These are phyloP conservation scores for Polyrhizophydium stewartii DNA, from an alignment of 371 early-diverging fungal genomes.

Conservation along the genomic window DNA sequence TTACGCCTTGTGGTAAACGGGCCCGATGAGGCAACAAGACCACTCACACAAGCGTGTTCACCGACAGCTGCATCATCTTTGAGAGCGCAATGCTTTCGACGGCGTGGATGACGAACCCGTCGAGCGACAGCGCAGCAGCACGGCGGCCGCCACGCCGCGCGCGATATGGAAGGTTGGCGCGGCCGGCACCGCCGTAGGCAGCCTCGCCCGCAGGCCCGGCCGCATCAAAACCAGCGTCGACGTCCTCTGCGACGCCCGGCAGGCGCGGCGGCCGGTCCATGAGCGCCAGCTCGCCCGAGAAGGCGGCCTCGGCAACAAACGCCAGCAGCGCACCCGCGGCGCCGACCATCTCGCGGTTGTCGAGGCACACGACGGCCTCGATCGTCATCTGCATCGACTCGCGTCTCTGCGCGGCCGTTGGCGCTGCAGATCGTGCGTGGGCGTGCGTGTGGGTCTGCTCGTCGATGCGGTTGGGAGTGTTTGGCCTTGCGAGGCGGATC, in stretches of 20 bases:
- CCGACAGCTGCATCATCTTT: slow-evolving; percentile 6
- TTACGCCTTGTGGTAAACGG: background rate
- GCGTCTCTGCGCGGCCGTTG: background rate
- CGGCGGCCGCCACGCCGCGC: too few relatives aligned
- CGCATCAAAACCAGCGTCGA: too few relatives aligned
- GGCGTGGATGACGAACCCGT: slow-evolving; percentile 11
- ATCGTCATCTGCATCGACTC: slow-evolving; percentile 38
- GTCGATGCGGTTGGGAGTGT: background rate
- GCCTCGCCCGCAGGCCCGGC: too few relatives aligned
- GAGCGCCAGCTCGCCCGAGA: slow-evolving; percentile 20
- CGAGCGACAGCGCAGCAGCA: too few relatives aligned
- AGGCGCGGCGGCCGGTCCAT: slow-evolving; percentile 12
- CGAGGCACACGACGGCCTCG: slow-evolving; percentile 50
- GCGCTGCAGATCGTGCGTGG: background rate
- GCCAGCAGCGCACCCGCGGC: slow-evolving; percentile 59
- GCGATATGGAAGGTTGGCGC: too few relatives aligned
- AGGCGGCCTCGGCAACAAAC: slow-evolving; percentile 36
- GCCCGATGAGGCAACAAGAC: too few relatives aligned
- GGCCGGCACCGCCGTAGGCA: too few relatives aligned
- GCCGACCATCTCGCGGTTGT: slow-evolving; percentile 52
- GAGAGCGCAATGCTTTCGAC: slow-evolving; percentile 12
- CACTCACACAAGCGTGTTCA: slow-evolving; percentile 7
- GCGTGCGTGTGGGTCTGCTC: slow-evolving; percentile 12
- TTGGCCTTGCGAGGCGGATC: slow-evolving; percentile 11
- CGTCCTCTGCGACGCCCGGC: too few relatives aligned